A percentile compares a stretch with the other conserved stretches of the same genome.
Conservation (phyloP, 1,139 yeast genomes). For the Magnusiomyces fungicola region DNA sequence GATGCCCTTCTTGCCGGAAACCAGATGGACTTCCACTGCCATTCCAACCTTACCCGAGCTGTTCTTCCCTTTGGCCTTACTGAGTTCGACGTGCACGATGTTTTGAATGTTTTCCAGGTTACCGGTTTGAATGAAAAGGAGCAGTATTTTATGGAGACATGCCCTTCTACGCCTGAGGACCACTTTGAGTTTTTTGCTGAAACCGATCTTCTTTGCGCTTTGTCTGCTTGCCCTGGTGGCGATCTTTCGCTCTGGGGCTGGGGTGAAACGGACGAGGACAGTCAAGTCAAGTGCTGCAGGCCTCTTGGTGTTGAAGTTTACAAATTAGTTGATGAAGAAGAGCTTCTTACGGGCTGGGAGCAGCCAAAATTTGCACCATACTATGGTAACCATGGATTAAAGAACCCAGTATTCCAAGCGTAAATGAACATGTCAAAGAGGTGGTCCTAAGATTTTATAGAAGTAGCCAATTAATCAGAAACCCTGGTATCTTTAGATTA, state of each 20-base stretch:
- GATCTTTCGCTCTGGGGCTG: slow-evolving; percentile 64
- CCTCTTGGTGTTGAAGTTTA: slow-evolving; percentile 59
- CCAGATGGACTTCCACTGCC: slow-evolving; percentile 61
- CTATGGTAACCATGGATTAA: slow-evolving; percentile 50
- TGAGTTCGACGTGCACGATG: slow-evolving; percentile 63
- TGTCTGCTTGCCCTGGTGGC: slow-evolving; percentile 67
- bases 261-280: slow-evolving; percentile 45
- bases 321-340: slow-evolving; percentile 39
- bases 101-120: slow-evolving; percentile 60
- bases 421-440: too few relatives aligned
- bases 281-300: slow-evolving; percentile 50
- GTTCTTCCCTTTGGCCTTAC: slow-evolving; percentile 52
- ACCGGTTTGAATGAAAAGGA: slow-evolving; percentile 60
- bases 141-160: slow-evolving; percentile 64
- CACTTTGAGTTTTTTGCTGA: slow-evolving; percentile 64
- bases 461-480: too few relatives aligned
- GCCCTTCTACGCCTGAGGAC: slow-evolving; percentile 53
- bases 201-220: slow-evolving; percentile 55
- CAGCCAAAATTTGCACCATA: slow-evolving; percentile 46
- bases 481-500: too few relatives aligned
- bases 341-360: slow-evolving; percentile 43
- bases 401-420: slow-evolving; percentile 7
- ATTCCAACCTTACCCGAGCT: slow-evolving; percentile 54
- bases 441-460: too few relatives aligned
- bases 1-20: slow-evolving; percentile 57